phyloP scores from a whole-genome alignment of 768 basidiomycete genomes.

The Cantharellus anzutake region DNA sequence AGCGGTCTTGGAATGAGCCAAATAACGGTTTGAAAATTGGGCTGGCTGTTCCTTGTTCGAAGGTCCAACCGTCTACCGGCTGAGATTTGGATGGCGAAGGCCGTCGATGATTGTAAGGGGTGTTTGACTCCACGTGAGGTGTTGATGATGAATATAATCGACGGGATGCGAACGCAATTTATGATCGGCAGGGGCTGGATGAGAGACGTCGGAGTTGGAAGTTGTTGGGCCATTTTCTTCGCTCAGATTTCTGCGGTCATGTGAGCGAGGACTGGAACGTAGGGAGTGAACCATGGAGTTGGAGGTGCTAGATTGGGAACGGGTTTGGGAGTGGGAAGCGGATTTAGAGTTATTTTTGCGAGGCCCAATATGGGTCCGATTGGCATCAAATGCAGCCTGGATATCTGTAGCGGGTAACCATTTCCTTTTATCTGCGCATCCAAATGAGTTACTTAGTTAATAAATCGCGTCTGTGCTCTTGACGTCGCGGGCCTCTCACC shows the following conservation, averaged over 20 bases:
- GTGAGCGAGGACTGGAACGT: not conserved
- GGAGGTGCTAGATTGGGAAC: not conserved
- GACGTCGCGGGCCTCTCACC: not conserved
- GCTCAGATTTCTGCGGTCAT: not conserved
- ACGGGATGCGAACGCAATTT: not conserved
- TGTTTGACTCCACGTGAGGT: not conserved
- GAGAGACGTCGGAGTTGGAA: not conserved
- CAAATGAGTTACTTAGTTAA: too few relatives aligned
- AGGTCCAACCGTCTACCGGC: not conserved
- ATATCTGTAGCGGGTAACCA: not conserved
- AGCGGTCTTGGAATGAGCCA: not conserved
- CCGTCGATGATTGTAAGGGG: not conserved
- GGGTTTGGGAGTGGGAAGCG: not conserved
- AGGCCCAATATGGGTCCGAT: not conserved
- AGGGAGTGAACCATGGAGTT: not conserved
- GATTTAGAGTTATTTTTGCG: not conserved
- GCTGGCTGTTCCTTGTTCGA: not conserved
- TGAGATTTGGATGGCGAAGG: not conserved
- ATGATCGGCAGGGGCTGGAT: not conserved
- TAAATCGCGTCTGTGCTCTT: too few relatives aligned
- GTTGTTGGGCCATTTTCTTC: not conserved
- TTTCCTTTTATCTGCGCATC: not conserved
- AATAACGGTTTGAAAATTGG: not conserved
- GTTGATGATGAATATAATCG: not conserved
- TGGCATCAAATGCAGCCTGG: not conserved